Evolutionary conservation across 1,284 basidiomycete species (phyloP), one percentile per base, ranked within the genome.

Genomic region (Rhodotorula glutinis): DNA sequence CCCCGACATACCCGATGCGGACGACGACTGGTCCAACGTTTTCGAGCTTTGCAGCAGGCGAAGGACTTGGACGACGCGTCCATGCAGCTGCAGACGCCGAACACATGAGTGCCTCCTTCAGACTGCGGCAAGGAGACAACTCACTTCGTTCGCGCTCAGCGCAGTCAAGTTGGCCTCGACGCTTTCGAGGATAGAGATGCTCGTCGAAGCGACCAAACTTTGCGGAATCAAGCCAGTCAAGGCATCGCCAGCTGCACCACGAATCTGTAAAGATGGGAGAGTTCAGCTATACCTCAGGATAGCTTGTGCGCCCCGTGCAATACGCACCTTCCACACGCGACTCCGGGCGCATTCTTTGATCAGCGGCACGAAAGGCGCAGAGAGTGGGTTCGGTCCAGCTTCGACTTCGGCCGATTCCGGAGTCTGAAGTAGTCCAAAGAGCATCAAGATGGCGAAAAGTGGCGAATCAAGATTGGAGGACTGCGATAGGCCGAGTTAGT

Each of bases 391-490:
- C 25, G 16, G 13, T 8, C 55, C 70, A 17, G 65, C 16, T 9
- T 25, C 4, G 17, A 9, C 27, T 16, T 21, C 25, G 27, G 41
- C 5, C 19, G 63, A 63, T 21, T 71, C 66, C 10, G 66, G 64
- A 23, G 72, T 67, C 21, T 71, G 72, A 0, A 71, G 62, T 2
- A 73, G 66, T 23, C 69, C 71, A 27, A 73, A 44, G 17, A 73
- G 72, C 69, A 73, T 71, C 47, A 73, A 60, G 47, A 73, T 66
- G 3, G 72, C 64, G 58, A 73, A 73, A 11, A 73, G 63, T 10
- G 69, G 63, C 11, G 65, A 66, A 47, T 73, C 60, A 17, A 73
- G 58, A 41, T 66, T 67, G 8, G 67, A 66, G 2, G 69, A 67
- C 69, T 72, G 53, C 27, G n/a, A 17, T 21, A 1, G 19, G n/a